Evolutionary conservation across 768 basidiomycete species (phyloP).

Genomic region (Cubamyces lactineus): DNA sequence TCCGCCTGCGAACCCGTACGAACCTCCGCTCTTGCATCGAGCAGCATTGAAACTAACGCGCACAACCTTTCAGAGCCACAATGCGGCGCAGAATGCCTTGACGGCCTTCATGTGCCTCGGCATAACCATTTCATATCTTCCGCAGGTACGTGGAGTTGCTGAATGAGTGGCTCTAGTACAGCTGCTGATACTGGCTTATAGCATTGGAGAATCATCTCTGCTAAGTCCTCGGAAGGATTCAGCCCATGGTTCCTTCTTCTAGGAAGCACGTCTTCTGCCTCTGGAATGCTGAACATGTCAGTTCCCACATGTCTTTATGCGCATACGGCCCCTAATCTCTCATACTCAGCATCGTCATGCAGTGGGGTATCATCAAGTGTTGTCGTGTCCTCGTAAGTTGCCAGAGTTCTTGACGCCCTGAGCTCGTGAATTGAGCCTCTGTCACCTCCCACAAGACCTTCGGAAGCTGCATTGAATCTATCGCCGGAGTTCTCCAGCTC

Average conservation of each 20-base stretch:
- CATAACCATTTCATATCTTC: constrained; percentile 79
- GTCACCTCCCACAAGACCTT: constrained; percentile 52
- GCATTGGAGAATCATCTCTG: constrained; percentile 80
- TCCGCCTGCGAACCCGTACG: constrained; percentile 15
- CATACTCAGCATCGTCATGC: constrained; percentile 69
- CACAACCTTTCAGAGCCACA: constrained; percentile 56
- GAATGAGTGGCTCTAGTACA: constrained; percentile 23
- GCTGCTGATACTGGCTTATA: constrained; percentile 31
- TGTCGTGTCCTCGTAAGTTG: constrained; percentile 73
- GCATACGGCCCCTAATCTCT: not conserved
- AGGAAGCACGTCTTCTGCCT: constrained; percentile 82
- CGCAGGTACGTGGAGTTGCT: constrained; percentile 61
- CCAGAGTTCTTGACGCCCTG: not conserved
- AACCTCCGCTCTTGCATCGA: not conserved
- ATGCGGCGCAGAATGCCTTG: constrained; percentile 70
- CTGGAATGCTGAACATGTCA: constrained; percentile 85
- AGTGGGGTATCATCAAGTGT: constrained; percentile 81
- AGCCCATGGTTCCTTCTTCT: constrained; percentile 91
- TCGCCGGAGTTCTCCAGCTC: constrained; percentile 84
- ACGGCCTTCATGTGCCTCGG: constrained; percentile 69
- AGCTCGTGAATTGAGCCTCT: not conserved
- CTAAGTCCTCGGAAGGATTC: constrained; percentile 84
- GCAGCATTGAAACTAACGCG: no score
- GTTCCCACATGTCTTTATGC: constrained; percentile 30
- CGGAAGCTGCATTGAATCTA: constrained; percentile 75